Conservation (phyloP, 2,329 filamentous ascomycete species). For the Dactylellina drechsleri region DNA sequence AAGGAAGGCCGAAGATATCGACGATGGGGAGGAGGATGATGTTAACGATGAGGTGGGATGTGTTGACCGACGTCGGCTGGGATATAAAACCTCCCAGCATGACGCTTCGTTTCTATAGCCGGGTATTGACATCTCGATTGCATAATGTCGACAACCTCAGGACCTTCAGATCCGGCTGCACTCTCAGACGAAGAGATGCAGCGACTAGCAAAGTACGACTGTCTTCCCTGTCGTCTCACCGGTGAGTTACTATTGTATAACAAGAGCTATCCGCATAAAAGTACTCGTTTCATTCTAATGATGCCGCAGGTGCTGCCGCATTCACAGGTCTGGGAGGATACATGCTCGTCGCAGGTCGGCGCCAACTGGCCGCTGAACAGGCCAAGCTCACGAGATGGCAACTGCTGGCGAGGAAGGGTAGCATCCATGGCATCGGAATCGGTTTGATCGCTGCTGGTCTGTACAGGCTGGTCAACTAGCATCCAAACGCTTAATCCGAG, state of each 20-base stretch:
- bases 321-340: slow-evolving; percentile 80
- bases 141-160: slow-evolving; percentile 22
- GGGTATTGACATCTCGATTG: not conserved
- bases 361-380: slow-evolving; percentile 74
- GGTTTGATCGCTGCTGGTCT: slow-evolving; percentile 41
- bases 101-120: not conserved
- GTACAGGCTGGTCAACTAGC: slow-evolving; percentile 42
- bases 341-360: slow-evolving; percentile 79
- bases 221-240: slow-evolving; percentile 75
- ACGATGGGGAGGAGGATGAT: not conserved
- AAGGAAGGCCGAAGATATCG: not conserved
- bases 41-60: slow-evolving; percentile 1
- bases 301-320: slow-evolving; percentile 72
- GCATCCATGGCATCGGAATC: slow-evolving; percentile 51
- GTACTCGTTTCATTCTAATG: not conserved
- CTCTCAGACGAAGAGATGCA: slow-evolving; percentile 40
- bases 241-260: slow-evolving; percentile 69
- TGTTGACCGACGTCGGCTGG: slow-evolving; percentile 27
- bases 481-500: not conserved
- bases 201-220: slow-evolving; percentile 64
- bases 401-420: slow-evolving; percentile 37
- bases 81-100: not conserved
- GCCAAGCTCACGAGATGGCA: slow-evolving; percentile 61
- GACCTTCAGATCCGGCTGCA: slow-evolving; percentile 1
- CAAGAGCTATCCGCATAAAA: not conserved